These are phyloP conservation scores for Limnanthes douglasii DNA, from an alignment of 345 rosid species.

Conservation along the genomic window DNA sequence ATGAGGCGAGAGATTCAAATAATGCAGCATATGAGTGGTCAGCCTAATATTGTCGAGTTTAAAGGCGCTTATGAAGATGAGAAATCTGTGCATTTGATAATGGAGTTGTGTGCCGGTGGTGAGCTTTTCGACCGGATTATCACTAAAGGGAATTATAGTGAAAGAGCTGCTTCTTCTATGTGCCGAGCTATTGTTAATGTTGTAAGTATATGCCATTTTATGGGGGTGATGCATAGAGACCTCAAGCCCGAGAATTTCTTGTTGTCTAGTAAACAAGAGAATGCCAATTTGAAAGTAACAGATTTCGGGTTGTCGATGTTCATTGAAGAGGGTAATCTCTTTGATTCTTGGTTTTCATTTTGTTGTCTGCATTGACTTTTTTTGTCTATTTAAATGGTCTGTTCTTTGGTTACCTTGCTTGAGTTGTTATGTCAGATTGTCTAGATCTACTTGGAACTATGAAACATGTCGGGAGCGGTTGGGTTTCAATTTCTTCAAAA, in stretches of 20 bases:
- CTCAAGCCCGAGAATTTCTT: slow-evolving; percentile 58
- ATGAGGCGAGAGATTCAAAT: slow-evolving; percentile 76
- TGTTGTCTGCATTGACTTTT: not conserved
- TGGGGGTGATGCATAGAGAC: slow-evolving; percentile 94
- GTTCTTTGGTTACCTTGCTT: slow-evolving; percentile 3
- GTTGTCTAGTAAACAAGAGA: slow-evolving; percentile 24
- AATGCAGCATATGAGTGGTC: slow-evolving; percentile 94
- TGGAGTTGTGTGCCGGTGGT: slow-evolving; percentile 40
- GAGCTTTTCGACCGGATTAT: slow-evolving; percentile 20
- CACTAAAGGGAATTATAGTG: slow-evolving; percentile 20
- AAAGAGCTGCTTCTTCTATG: slow-evolving; percentile 19
- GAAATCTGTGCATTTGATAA: slow-evolving; percentile 67
- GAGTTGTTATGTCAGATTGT: slow-evolving; percentile 3
- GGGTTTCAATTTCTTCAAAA: not conserved
- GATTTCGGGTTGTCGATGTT: slow-evolving; percentile 24
- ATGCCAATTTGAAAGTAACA: slow-evolving; percentile 21
- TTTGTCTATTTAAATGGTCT: no score
- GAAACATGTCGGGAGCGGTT: slow-evolving; percentile 1
- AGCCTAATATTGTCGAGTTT: slow-evolving; percentile 81
- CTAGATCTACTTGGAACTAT: slow-evolving; percentile 4
- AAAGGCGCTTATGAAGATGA: slow-evolving; percentile 80
- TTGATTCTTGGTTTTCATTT: not conserved
- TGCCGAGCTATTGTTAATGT: slow-evolving; percentile 20
- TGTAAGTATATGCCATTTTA: slow-evolving; percentile 27
- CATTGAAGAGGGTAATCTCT: slow-evolving; percentile 18